Conservation (phyloP, 805 yeast species). For the Cyberlindnera euphorbiae region DNA sequence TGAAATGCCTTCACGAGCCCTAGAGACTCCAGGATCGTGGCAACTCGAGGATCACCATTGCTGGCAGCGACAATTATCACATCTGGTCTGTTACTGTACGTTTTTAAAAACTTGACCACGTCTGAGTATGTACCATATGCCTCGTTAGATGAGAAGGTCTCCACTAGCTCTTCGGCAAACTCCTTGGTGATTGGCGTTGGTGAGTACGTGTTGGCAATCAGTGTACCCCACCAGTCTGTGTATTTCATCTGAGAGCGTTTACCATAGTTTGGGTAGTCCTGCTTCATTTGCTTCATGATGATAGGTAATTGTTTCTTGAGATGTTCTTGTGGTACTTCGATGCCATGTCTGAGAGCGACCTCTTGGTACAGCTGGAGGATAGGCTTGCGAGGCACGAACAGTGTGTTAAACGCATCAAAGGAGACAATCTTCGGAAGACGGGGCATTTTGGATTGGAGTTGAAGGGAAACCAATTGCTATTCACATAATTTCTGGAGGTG, state of each 20-base stretch:
- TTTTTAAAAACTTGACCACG: conserved; percentile 40
- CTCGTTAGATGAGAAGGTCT: conserved; percentile 45
- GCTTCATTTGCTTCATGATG: conserved; percentile 32
- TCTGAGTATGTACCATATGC: conserved; percentile 55
- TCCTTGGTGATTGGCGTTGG: conserved; percentile 29
- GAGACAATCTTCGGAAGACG: conserved; percentile 39
- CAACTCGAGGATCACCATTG: conserved; percentile 59
- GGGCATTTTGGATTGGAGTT: not conserved
- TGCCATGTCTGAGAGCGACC: conserved; percentile 43
- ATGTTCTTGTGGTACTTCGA: conserved; percentile 26
- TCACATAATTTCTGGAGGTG: too few species aligned
- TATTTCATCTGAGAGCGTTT: conserved; percentile 33
- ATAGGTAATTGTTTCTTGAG: conserved; percentile 19
- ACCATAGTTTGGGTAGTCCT: conserved; percentile 59
- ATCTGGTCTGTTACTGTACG: conserved; percentile 27
- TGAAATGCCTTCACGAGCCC: conserved; percentile 39
- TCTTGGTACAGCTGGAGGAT: conserved; percentile 49
- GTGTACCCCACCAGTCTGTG: conserved; percentile 54
- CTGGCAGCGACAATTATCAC: conserved; percentile 43
- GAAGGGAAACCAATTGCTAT: too few species aligned
- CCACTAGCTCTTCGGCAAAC: conserved; percentile 42
- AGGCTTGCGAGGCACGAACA: conserved; percentile 53
- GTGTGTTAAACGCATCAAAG: conserved; percentile 65
- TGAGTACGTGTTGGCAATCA: conserved; percentile 41
- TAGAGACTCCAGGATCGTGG: conserved; percentile 41